Evolutionary conservation across 305 asterid genomes (phyloP), one percentile per base, ranked within the genome.

Genomic region (Fraxinus nigra): DNA sequence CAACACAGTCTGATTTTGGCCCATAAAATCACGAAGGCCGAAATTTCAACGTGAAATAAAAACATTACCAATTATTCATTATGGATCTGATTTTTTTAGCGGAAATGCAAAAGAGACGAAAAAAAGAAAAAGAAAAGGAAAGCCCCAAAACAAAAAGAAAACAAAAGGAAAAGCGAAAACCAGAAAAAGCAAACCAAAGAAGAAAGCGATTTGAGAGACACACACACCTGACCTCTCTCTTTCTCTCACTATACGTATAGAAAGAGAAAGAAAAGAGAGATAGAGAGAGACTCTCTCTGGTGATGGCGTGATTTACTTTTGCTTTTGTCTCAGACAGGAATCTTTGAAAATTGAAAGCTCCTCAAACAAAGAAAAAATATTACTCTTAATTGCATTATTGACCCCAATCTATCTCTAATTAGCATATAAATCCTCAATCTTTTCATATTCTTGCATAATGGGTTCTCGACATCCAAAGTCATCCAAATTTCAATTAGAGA

Each of bases 271-370:
- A 65, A 13, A 13, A 7, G 33, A 51, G 81, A 59, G 24, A 78
- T 70, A 82, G 77, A 80, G 80, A 63, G 80, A 79, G 84, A 77
- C 78, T 37, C 74, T 65, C 73, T 30, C 32, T 32, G 74, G 38
- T 7, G 84, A 77, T 51, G 82, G 87, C 80, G 85, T 77, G 87
- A 56, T 77, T 78, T 78, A 79, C 86, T 83, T 87, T 87, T 78
- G 78, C 86, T 84, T 85, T 82, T 87, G 72, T 59, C 84, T 81
- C 87, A 87, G 86, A 85, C 90, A 84, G 81, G 86, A 85, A 85
- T 88, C 88, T 85, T 85, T 81, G 59, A 80, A 83, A 83, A 80
- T 87, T 83, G 76, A 81, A 83, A 81, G 81, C 54, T 37, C 80
- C 76, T 22, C 46, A 70, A 70, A 70, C 11, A 70, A 11, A 69